A percentile compares a stretch with the other conserved stretches of the same genome.
Evolutionary conservation across 2,329 filamentous ascomycete species (phyloP).

Genomic region (Metarhizium brunneum): DNA sequence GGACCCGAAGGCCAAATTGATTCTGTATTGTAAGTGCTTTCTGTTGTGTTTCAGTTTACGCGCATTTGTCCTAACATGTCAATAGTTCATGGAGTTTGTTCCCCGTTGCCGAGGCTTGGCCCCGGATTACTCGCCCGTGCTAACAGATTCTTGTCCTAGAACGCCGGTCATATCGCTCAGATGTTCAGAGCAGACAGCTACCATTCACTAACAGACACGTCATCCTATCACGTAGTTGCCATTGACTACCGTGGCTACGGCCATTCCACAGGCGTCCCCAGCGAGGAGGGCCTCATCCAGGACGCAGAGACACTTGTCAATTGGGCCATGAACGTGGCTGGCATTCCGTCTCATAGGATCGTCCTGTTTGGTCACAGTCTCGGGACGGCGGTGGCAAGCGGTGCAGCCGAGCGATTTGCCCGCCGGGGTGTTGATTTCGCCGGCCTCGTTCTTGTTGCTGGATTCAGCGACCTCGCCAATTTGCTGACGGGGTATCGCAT

Average conservation of each 20-base stretch:
- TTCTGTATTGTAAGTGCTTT: constrained; percentile 49
- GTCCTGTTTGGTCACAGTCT: constrained; percentile 80
- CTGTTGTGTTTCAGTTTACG: neutral
- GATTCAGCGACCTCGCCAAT: constrained; percentile 65
- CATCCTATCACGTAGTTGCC: constrained; percentile 71
- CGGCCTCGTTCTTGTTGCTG: constrained; percentile 68
- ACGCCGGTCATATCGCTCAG: constrained; percentile 79
- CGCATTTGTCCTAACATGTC: neutral
- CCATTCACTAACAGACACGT: constrained; percentile 64
- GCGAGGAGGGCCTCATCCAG: constrained; percentile 69
- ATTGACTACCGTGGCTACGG: constrained; percentile 91
- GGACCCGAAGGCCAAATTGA: constrained; percentile 53
- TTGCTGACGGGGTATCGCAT: constrained; percentile 72
- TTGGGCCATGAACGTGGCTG: constrained; percentile 57
- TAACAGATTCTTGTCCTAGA: constrained; percentile 36
- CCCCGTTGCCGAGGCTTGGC: neutral
- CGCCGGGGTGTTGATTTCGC: constrained; percentile 59
- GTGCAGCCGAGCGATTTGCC: constrained; percentile 62
- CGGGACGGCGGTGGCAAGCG: constrained; percentile 75
- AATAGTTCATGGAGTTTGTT: constrained; percentile 53
- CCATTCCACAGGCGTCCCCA: constrained; percentile 67
- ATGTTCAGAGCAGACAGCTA: constrained; percentile 68
- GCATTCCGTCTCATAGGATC: constrained; percentile 61
- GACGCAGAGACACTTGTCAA: constrained; percentile 68
- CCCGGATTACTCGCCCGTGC: constrained; percentile 10